Evolutionary conservation across 176 grass and related monocot genomes (phyloP).

Genomic region (Oryza rufipogon): DNA sequence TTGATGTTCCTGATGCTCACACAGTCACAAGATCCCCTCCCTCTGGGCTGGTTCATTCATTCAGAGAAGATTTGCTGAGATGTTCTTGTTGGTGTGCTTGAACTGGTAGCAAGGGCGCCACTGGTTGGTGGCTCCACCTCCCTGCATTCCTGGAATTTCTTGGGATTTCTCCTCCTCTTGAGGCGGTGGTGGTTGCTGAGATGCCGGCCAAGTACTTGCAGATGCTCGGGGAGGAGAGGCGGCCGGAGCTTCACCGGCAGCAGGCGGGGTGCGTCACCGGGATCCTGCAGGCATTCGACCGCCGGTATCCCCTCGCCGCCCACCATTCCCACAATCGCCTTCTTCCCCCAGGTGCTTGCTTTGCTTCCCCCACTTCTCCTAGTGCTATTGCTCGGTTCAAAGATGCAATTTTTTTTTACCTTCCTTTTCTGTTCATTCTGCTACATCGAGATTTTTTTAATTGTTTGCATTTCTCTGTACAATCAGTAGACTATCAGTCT

Average conservation of each 20-base stretch:
- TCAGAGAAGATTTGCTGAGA: conserved; percentile 1
- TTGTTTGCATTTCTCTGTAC: background rate
- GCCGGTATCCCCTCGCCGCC: conserved; percentile 59
- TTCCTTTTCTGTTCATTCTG: background rate
- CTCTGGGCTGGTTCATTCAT: background rate
- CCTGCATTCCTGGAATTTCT: conserved; percentile 34
- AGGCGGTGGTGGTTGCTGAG: conserved; percentile 31
- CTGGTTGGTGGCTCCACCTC: too few relatives aligned
- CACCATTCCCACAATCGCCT: conserved; percentile 44
- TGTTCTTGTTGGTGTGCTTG: conserved; percentile 17
- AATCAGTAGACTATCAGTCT: background rate
- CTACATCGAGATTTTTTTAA: conserved; percentile 23
- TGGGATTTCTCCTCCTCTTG: background rate
- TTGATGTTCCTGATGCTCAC: conserved; percentile 36
- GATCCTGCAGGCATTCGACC: conserved; percentile 89
- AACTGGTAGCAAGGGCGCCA: conserved; percentile 20
- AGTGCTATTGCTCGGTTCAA: background rate
- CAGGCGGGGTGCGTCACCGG: conserved; percentile 88
- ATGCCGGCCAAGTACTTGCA: conserved; percentile 90
- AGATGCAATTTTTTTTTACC: background rate
- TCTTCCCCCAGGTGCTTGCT: conserved; percentile 42
- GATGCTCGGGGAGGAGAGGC: conserved; percentile 64
- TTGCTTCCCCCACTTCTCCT: background rate
- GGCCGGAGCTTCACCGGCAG: conserved; percentile 71
- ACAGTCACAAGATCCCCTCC: conserved; percentile 23